phyloP scores from a whole-genome alignment of 169 alveolate species.

The Eimeria maxima region DNA sequence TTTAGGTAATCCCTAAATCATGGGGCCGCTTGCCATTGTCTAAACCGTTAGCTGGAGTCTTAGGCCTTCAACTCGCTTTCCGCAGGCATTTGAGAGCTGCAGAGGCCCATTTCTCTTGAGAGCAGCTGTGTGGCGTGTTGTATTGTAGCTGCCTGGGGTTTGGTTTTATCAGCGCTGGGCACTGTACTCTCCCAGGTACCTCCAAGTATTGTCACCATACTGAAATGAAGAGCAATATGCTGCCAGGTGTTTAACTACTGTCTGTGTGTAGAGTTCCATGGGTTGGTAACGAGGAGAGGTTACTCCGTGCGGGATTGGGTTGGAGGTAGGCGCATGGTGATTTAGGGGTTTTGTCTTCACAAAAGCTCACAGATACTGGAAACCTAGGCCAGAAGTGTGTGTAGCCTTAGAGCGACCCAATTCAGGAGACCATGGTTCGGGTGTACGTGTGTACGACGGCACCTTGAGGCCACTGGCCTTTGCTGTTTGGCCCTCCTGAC shows the following conservation, averaged over 20 bases:
- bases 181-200: background rate
- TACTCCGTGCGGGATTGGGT: constrained; percentile 78
- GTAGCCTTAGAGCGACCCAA: background rate
- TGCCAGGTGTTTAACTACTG: background rate
- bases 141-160: background rate
- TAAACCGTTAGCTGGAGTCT: background rate
- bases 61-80: background rate
- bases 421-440: background rate
- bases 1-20: background rate
- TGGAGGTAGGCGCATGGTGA: constrained; percentile 39
- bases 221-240: background rate
- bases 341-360: background rate
- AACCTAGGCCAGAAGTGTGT: background rate
- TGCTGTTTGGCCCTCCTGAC: background rate
- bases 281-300: constrained; percentile 50
- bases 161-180: background rate
- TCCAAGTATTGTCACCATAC: background rate
- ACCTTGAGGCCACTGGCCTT: background rate
- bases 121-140: background rate
- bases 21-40: background rate
- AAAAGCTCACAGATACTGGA: background rate
- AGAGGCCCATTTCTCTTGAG: background rate
- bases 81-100: background rate
- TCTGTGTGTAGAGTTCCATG: constrained; percentile 63
- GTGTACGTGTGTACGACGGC: background rate